phyloP scores from a whole-genome alignment of 1,284 basidiomycete genomes.

The Dichomitus squalens region DNA sequence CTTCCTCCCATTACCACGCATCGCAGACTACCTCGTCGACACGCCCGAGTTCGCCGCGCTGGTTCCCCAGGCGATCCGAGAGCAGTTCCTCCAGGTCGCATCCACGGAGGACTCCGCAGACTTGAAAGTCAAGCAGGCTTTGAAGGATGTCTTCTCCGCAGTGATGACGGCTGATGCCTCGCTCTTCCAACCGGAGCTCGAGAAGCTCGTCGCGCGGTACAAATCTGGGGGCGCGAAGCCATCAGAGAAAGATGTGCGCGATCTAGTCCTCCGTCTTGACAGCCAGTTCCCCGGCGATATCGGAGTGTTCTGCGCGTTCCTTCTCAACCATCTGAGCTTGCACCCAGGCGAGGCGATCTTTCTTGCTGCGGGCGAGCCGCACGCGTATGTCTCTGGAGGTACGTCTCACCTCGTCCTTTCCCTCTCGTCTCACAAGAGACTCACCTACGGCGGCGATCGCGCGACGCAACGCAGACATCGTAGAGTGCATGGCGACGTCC shows the following conservation, averaged over 20 bases:
- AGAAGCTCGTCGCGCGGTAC: slow-evolving; percentile 67
- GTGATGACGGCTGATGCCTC: slow-evolving; percentile 76
- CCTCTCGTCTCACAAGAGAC: background rate
- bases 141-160: slow-evolving; percentile 78
- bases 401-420: slow-evolving; percentile 18
- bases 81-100: slow-evolving; percentile 51
- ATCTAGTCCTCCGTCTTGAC: slow-evolving; percentile 76
- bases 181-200: slow-evolving; percentile 57
- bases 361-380: slow-evolving; percentile 94
- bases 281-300: slow-evolving; percentile 91
- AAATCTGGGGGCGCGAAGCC: slow-evolving; percentile 41
- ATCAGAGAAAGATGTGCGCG: slow-evolving; percentile 51
- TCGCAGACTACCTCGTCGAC: slow-evolving; percentile 64
- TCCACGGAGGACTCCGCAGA: slow-evolving; percentile 43
- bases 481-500: slow-evolving; percentile 97
- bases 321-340: slow-evolving; percentile 87
- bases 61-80: slow-evolving; percentile 58
- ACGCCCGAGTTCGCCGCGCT: slow-evolving; percentile 83
- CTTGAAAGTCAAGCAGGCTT: slow-evolving; percentile 57
- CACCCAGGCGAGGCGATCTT: slow-evolving; percentile 90
- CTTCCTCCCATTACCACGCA: slow-evolving; percentile 79
- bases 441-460: no score
- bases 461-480: slow-evolving; percentile 69
- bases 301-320: slow-evolving; percentile 91
- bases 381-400: slow-evolving; percentile 95